A percentile compares a stretch with the other conserved stretches of the same genome.
Conservation (phyloP, 805 yeast genomes). For the baker's yeast (Saccharomyces cerevisiae) region DNA sequence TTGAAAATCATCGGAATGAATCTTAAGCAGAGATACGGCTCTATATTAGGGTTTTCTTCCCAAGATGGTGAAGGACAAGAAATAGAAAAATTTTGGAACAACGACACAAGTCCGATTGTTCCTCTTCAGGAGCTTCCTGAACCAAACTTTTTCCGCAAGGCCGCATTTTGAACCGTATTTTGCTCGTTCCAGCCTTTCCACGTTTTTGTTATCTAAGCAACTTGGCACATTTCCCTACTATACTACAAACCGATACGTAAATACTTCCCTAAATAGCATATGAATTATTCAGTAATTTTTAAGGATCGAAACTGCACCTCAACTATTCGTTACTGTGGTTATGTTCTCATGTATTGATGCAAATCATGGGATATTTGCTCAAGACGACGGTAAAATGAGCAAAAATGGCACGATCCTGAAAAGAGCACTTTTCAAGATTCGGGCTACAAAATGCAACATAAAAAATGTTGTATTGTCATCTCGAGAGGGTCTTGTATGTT, state of each 20-base stretch:
- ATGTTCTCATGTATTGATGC: not conserved
- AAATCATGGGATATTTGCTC: not conserved
- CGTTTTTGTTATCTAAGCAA: not conserved
- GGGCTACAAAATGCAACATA: not conserved
- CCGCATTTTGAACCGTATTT: not conserved
- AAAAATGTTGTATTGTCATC: not conserved
- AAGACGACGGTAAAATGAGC: not conserved
- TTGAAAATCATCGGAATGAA: slow-evolving; percentile 18
- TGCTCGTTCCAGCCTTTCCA: not conserved
- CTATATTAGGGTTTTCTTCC: not conserved
- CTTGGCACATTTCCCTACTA: not conserved
- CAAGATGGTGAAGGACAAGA: not conserved
- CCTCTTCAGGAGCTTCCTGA: not conserved
- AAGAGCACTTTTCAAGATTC: not conserved
- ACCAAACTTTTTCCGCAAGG: not conserved
- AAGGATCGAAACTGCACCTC: not conserved
- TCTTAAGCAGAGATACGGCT: slow-evolving; percentile 4
- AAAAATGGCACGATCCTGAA: not conserved
- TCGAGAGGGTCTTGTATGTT: not conserved
- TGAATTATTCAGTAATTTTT: not conserved
- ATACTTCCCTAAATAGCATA: not conserved
- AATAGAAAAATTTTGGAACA: slow-evolving; percentile 1
- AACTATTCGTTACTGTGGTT: not conserved
- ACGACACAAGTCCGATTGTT: slow-evolving; percentile 1
- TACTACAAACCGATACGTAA: not conserved